Evolutionary conservation across 2,329 filamentous ascomycete genomes (phyloP), one percentile per base, ranked within the genome.

Genomic region (Colletotrichum sansevieriae): DNA sequence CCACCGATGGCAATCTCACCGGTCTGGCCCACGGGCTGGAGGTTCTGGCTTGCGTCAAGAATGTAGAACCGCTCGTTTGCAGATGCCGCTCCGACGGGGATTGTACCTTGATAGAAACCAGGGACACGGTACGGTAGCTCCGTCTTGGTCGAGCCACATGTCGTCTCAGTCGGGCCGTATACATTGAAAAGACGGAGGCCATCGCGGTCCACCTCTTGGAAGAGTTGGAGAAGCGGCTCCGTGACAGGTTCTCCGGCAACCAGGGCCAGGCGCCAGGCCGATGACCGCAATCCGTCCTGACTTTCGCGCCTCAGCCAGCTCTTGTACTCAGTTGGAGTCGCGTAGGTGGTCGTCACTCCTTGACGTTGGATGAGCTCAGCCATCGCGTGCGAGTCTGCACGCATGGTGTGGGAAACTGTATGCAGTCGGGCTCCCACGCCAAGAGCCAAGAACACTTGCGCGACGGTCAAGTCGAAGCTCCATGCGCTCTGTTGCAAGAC

Each of bases 241-340:
- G 0, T 67, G 8, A 43, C 41, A 3, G 60, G 44, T 47, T 76
- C 75, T 5, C 75, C 75, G 4, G 54, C 72, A 15, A 20, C 47
- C 22, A 73, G 43, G 67, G 66, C 73, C 15, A 43, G 57, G 20
- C 41, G 59, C 73, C 73, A 78, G n/a, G 54, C 56, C 2, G 63
- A 37, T 12, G 71, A 70, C 10, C 35, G 33, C 1, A 73, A 64
- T 7, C 47, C 25, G 0, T 49, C 44, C 10, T 54, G 33, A 3
- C 52, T 49, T 4, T 72, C 76, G 44, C 73, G 72, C 3, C 61
- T 61, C 2, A 79, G 52, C 78, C 75, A 79, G 29, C 52, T 71
- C 5, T 68, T 46, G 57, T 81, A 82, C 68, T 85, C 83, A 0
- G 83, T 80, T 0, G 83, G 82, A 1, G 79, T 82, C 2, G 76